Base-by-base conservation (phyloP, 2,329 filamentous ascomycete species). In the Lithohypha guttulata region DNA sequence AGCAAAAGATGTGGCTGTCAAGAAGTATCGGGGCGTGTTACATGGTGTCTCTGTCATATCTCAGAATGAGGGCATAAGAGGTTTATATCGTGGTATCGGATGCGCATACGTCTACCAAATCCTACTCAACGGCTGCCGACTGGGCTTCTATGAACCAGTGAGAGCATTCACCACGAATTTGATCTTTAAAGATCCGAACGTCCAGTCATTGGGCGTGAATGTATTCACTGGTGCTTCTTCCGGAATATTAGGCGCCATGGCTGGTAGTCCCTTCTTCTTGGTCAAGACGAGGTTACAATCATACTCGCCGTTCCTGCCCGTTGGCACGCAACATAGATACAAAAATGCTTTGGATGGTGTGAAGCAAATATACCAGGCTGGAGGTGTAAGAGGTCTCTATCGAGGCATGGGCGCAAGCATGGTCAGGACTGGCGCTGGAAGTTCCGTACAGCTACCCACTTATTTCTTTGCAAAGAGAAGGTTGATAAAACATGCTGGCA, bases 101-200 rank as follows among this genome's bases (percentile, higher is more conserved):
- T 87, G 82, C 57, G 91, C 91, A 51, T 98, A 96, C 62, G 71
- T 94, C 57, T 98, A 98, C 66, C 91, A 98, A 66, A 77, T 96
- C 55, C 76, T 93, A 36, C 78, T 98, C 54, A 98, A 98, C 61
- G 91, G 91, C 55, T 98, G 87, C 64, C 84, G 91, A 40, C 70
- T 98, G 40, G 87, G 91, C 45, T 95, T 98, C 70, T 98, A 98
- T 70, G 91, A 98, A 59, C 91, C 91, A 4, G 76, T 96, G 64
- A 84, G 91, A 56, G 71, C 75, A 34, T 70, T 68, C 15, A 58
- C 93, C 30, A 79, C 85, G 1, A 69, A 66, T 4, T 64, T 83
- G 34, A 60, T 94, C 41, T 81, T 84, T 63, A 70, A 74, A 45
- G 81, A 93, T 58, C 59, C 74, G 21, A 70, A 71, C n/a, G 73